Evolutionary conservation across 805 yeast genomes (phyloP).

Genomic region (Pichia membranifaciens): DNA sequence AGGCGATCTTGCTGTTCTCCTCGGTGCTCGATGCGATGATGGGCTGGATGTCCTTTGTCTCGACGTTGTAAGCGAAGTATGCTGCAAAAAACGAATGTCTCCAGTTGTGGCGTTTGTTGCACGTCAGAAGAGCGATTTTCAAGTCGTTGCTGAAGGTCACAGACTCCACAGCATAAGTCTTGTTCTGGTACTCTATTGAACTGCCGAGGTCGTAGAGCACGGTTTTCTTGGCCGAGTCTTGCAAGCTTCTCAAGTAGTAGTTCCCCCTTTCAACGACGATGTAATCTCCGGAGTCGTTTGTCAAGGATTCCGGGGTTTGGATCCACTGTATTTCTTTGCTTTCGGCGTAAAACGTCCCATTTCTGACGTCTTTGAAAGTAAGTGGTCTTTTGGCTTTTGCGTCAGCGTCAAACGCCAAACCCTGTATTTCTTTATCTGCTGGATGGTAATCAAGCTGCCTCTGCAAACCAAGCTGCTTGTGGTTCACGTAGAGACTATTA

Average conservation of each 20-base stretch:
- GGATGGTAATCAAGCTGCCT: no score
- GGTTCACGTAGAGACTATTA: conserved; percentile 7
- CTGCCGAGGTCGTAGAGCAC: conserved; percentile 44
- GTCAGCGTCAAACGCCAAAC: no score
- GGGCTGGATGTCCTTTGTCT: conserved; percentile 22
- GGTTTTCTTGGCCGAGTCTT: conserved; percentile 36
- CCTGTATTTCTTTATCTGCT: no score
- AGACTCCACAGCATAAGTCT: conserved; percentile 42
- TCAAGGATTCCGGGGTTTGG: conserved; percentile 39
- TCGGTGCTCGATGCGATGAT: conserved; percentile 7
- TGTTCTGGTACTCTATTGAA: conserved; percentile 35
- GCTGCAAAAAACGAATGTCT: conserved; percentile 64
- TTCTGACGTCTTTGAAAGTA: conserved; percentile 42
- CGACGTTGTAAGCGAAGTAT: conserved; percentile 57
- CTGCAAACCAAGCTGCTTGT: not conserved
- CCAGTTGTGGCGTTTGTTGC: conserved; percentile 60
- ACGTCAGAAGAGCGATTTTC: conserved; percentile 49
- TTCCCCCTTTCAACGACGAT: conserved; percentile 41
- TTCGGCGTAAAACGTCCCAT: conserved; percentile 50
- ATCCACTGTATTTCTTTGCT: conserved; percentile 67
- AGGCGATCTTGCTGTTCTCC: conserved; percentile 28
- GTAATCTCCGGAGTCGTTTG: conserved; percentile 62
- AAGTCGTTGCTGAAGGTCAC: conserved; percentile 66
- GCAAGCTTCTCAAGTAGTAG: conserved; percentile 52
- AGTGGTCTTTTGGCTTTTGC: conserved; percentile 25